Evolutionary conservation across 176 grass and related monocot genomes (phyloP), one percentile per base, ranked within the genome.

Genomic region (Musa itinerans): DNA sequence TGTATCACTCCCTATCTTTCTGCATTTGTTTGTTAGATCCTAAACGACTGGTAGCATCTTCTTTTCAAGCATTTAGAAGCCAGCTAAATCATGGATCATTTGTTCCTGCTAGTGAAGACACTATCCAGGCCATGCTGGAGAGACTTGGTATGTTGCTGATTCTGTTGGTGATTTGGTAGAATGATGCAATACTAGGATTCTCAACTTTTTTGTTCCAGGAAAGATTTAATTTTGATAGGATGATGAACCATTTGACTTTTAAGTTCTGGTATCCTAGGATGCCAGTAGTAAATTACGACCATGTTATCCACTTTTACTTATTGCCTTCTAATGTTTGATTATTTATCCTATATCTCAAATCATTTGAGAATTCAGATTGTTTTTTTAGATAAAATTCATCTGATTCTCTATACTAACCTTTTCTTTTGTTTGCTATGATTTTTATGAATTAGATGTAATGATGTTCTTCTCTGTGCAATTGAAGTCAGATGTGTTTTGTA

Each of bases 11-110:
- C 19, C 83, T 99, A 27, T 99, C 95, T 76, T 91, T 99, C 22
- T 99, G 88, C 80, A 94, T 94, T 87, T 94, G 90, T 50, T 82
- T 99, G 72, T 74, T 94, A 81, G 96, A 94, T 83, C 96, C 95
- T 58, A 99, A 99, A 74, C 89, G 91, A 76, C 79, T 99, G 34
- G 84, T 90, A 79, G 89, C 90, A 54, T 89, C 95, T 78, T 93
- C 95, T 22, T 98, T 91, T 82, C 88, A 99, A 69, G 88, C 88
- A 84, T 99, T 94, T 76, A 82, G 96, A 87, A 99, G 96, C 75
- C 92, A 94, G 75, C 84, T 92, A 69, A 94, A 81, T 83, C 91
- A 99, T 82, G 96, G 95, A 8, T 88, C 91, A 34, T 83, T 99
- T 81, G 88, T 99, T 82, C 89, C 88, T 74, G 90, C 89, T 62